These are phyloP conservation scores for Komagataella mondaviorum DNA, from an alignment of 805 yeast genomes.

Conservation along the genomic window DNA sequence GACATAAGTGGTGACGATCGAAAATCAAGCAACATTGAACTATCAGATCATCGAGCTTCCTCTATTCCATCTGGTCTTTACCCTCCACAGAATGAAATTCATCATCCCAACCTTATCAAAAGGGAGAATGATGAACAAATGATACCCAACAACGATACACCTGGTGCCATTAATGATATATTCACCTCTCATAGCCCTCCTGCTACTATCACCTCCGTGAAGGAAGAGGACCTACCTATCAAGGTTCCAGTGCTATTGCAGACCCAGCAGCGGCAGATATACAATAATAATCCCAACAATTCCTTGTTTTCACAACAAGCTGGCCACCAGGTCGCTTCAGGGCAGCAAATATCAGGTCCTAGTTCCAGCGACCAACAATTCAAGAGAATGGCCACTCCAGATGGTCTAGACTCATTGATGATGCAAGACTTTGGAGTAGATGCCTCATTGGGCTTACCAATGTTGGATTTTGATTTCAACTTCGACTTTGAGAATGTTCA, in stretches of 20 bases:
- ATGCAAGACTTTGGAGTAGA: constrained; percentile 60
- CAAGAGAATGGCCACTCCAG: neutral
- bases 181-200: constrained; percentile 9
- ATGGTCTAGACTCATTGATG: constrained; percentile 14
- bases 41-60: constrained; percentile 2
- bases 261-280: constrained; percentile 1
- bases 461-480: constrained; percentile 34
- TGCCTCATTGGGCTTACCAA: constrained; percentile 65
- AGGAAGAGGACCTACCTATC: neutral
- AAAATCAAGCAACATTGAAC: neutral
- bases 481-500: constrained; percentile 1
- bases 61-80: neutral
- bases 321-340: neutral
- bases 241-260: constrained; percentile 1
- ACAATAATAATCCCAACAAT: neutral
- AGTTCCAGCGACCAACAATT: constrained; percentile 4
- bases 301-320: neutral
- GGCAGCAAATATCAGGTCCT: constrained; percentile 1
- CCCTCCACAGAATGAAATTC: neutral
- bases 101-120: neutral
- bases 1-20: neutral
- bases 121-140: neutral
- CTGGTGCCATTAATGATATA: constrained; percentile 18
- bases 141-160: constrained; percentile 7
- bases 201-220: neutral